A percentile compares a stretch with the other conserved stretches of the same genome.
phyloP scores from a whole-genome alignment of 371 early-diverging fungal genomes.

The Apophysomyces ossiformis region DNA sequence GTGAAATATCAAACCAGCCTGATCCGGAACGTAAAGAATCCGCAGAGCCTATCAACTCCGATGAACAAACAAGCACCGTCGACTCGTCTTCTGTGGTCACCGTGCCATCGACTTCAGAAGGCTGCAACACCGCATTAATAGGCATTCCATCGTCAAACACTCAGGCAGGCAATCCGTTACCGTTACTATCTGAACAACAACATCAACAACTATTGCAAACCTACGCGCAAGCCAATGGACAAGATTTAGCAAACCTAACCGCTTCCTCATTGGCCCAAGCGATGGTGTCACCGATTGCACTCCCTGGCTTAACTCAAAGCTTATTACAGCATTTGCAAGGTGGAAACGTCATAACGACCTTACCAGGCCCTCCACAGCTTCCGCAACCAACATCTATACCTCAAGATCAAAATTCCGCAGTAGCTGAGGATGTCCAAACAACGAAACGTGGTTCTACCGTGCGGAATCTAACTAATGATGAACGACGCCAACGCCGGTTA shows the following conservation, averaged over 20 bases:
- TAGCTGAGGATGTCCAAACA: conserved; percentile 2
- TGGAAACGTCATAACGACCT: conserved; percentile 50
- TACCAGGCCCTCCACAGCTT: conserved; percentile 48
- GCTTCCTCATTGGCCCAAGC: conserved; percentile 57
- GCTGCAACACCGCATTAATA: conserved; percentile 24
- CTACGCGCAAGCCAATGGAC: conserved; percentile 50
- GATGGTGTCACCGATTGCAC: conserved; percentile 56
- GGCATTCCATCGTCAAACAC: conserved; percentile 19
- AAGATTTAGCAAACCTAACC: conserved; percentile 48
- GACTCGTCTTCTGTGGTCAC: conserved; percentile 15
- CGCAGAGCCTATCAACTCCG: not conserved
- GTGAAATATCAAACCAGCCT: conserved; percentile 3
- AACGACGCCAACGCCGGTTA: conserved; percentile 76
- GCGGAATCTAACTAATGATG: conserved; percentile 63
- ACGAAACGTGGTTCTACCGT: conserved; percentile 15
- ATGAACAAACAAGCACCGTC: conserved; percentile 12
- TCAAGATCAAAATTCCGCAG: conserved; percentile 6
- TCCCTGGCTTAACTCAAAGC: conserved; percentile 37
- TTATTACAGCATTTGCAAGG: conserved; percentile 44
- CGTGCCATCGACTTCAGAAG: not conserved
- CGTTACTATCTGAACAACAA: conserved; percentile 32
- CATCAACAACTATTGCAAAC: conserved; percentile 49
- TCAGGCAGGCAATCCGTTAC: not conserved
- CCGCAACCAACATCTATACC: conserved; percentile 21
- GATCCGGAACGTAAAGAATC: conserved; percentile 11